Evolutionary conservation across 129 eudicot species (phyloP).

Genomic region (Rutidosis leptorrhynchoides): DNA sequence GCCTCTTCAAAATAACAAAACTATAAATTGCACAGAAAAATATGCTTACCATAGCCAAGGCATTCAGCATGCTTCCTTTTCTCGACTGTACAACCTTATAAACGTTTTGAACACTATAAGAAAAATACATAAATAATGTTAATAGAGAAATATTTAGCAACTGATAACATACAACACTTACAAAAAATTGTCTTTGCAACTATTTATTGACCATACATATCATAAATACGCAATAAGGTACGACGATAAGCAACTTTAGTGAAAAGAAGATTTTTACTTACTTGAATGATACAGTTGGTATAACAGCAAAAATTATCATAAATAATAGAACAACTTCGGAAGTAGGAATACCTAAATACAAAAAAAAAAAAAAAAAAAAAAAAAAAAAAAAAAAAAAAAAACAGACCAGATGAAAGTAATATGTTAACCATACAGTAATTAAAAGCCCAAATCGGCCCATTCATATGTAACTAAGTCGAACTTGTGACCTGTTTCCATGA

Average conservation of each 20-base stretch:
- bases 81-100: conserved; percentile 72
- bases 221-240: conserved; percentile 9
- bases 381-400: conserved; percentile 23
- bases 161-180: background rate
- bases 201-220: conserved; percentile 1
- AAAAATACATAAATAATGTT: conserved; percentile 8
- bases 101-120: conserved; percentile 63
- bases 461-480: too few species aligned
- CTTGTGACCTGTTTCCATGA: background rate
- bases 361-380: conserved; percentile 4
- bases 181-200: conserved; percentile 1
- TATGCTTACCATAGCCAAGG: conserved; percentile 81
- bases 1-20: conserved; percentile 12
- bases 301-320: conserved; percentile 72
- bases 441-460: too few species aligned
- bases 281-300: conserved; percentile 84
- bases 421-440: too few species aligned
- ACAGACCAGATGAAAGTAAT: too few species aligned
- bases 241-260: background rate
- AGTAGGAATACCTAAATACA: conserved; percentile 58
- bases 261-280: conserved; percentile 35
- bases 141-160: conserved; percentile 12
- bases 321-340: conserved; percentile 49
- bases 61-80: conserved; percentile 85
- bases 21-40: background rate